Evolutionary conservation across 331 rosid species (phyloP).

Genomic region (Dryas integrifolia): DNA sequence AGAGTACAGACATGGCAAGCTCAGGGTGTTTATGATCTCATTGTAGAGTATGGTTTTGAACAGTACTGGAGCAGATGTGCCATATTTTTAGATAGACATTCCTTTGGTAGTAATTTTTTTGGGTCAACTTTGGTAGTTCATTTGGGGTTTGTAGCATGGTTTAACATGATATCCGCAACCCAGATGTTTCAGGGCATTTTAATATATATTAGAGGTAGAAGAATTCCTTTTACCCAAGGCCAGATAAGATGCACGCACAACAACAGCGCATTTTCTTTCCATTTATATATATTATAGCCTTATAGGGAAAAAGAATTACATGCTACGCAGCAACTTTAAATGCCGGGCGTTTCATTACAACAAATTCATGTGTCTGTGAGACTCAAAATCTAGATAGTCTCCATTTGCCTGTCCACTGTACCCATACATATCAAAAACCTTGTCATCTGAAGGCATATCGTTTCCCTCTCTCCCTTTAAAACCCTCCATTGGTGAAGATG

Average conservation of each 20-base stretch:
- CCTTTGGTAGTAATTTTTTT: no score
- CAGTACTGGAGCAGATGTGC: neutral
- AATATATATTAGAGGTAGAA: no score
- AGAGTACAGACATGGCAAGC: constrained; percentile 19
- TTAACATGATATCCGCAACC: no score
- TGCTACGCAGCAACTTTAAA: constrained; percentile 10
- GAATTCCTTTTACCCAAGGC: no score
- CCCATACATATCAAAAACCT: constrained; percentile 63
- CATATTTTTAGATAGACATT: neutral
- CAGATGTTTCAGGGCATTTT: no score
- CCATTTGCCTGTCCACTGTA: constrained; percentile 56
- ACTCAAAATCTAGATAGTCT: constrained; percentile 62
- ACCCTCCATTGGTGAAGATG: constrained; percentile 58
- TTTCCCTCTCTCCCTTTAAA: constrained; percentile 82
- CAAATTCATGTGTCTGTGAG: constrained; percentile 80
- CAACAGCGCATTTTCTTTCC: constrained; percentile 34
- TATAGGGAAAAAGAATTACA: constrained; percentile 26
- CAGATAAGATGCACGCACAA: neutral
- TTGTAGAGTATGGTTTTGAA: constrained; percentile 20
- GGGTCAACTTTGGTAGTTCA: neutral
- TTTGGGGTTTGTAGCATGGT: neutral
- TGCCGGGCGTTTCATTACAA: constrained; percentile 38
- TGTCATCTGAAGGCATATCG: constrained; percentile 62
- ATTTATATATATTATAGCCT: constrained; percentile 12
- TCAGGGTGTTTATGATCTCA: constrained; percentile 19